Evolutionary conservation across 129 eudicot genomes (phyloP), one percentile per base, ranked within the genome.

Genomic region (Saposhnikovia divaricata): DNA sequence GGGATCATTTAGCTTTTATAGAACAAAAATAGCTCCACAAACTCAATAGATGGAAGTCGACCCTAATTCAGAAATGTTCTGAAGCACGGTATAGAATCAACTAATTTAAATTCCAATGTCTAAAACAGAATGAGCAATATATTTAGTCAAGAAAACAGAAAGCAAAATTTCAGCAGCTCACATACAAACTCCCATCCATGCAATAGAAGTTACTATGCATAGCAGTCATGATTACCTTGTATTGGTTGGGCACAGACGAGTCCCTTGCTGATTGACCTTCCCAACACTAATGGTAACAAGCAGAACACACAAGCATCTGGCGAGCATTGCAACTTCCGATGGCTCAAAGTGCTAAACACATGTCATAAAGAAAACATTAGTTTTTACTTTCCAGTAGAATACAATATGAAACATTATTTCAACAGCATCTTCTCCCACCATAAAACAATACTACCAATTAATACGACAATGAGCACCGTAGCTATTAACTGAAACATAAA

Each of bases 211-310:
- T 9, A 65, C 5, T 0, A 28, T 4, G 2, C 39, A 28, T 14
- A 25, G 8, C 31, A 16, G 63, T 47, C 50, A 77, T 66, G 83
- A 82, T 86, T 88, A 95, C 98, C 97, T 95, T 87, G 78, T 42
- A 76, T 77, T 75, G 39, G 91, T 90, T 14, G 98, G 98, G 69
- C 86, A 85, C 65, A 95, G 71, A 28, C 87, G 84, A 21, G 86
- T 82, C 70, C 97, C 98, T 89, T 89, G 94, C 85, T 92, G 89
- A 81, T 72, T 77, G 79, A 95, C 81, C 89, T 90, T 95, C 61
- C 98, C 98, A 39, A 92, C 98, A 8, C 97, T 92, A 75, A 92
- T 78, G 0, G 97, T 87, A 78, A 90, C 97, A 57, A 95, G 96
- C 14, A 97, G 98, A 45, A 89, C 82, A 83, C 94, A 92, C 89